Percentiles rank a stretch among this genome's conserved stretches.
Evolutionary conservation across 768 basidiomycete species (phyloP).

Genomic region (Lentinula guzmanii): DNA sequence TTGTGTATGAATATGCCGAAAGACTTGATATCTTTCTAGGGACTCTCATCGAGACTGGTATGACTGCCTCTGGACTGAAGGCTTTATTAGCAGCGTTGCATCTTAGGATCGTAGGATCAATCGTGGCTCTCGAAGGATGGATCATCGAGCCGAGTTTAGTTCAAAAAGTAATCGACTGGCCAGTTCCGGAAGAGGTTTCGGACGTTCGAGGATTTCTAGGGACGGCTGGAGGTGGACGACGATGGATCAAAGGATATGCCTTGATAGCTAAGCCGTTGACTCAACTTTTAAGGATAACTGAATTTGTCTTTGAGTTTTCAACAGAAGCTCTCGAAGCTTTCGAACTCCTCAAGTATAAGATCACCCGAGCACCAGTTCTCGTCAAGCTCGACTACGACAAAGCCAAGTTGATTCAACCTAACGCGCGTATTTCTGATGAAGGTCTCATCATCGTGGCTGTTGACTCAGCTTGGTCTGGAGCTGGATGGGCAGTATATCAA

Average conservation of each 20-base stretch:
- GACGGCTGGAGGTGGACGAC: neutral
- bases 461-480: too few species aligned
- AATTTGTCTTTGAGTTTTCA: neutral
- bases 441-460: too few species aligned
- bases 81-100: neutral
- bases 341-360: too few species aligned
- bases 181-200: neutral
- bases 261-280: neutral
- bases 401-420: too few species aligned
- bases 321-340: neutral
- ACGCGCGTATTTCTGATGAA: too few species aligned
- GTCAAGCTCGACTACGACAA: too few species aligned
- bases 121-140: neutral
- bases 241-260: neutral
- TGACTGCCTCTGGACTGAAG: neutral
- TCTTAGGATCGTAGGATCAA: neutral
- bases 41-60: neutral
- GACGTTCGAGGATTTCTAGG: neutral
- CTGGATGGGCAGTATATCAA: too few species aligned
- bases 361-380: too few species aligned
- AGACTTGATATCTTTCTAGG: conserved; percentile 4
- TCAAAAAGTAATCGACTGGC: neutral
- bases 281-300: neutral
- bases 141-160: neutral
- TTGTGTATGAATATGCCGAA: conserved; percentile 22